Evolutionary conservation across 2,329 filamentous ascomycete genomes (phyloP).

Genomic region (Thielaviopsis cerberus): DNA sequence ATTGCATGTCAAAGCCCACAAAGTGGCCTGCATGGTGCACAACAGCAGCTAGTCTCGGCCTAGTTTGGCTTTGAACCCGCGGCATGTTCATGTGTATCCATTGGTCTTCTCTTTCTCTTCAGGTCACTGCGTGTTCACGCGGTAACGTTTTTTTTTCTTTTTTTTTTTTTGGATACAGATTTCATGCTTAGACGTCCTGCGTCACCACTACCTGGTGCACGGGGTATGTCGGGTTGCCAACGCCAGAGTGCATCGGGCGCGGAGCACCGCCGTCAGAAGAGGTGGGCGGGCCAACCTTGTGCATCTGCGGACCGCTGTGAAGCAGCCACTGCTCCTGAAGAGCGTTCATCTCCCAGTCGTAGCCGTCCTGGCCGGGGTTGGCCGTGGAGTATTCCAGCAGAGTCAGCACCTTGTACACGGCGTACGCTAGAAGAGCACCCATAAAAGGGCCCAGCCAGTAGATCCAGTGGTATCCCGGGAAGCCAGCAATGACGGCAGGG

Average conservation of each 20-base stretch:
- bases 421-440: conserved; percentile 30
- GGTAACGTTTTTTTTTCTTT: background rate
- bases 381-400: conserved; percentile 31
- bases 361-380: conserved; percentile 30
- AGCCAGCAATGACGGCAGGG: conserved; percentile 26
- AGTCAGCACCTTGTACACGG: conserved; percentile 32
- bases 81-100: too few relatives aligned
- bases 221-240: background rate
- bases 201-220: background rate
- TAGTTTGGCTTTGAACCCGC: background rate
- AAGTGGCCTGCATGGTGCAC: background rate
- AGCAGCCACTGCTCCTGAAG: conserved; percentile 9
- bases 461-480: conserved; percentile 32
- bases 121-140: background rate
- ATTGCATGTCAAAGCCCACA: background rate
- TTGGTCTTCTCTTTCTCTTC: background rate
- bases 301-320: background rate
- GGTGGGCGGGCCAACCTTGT: conserved; percentile 10
- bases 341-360: conserved; percentile 17
- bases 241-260: conserved; percentile 1
- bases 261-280: conserved; percentile 7
- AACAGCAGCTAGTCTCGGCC: background rate
- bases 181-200: conserved; percentile 6
- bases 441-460: conserved; percentile 36
- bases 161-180: background rate